These are phyloP conservation scores for Dacryopinax primogenitus DNA, from an alignment of 768 basidiomycete species.

Conservation along the genomic window DNA sequence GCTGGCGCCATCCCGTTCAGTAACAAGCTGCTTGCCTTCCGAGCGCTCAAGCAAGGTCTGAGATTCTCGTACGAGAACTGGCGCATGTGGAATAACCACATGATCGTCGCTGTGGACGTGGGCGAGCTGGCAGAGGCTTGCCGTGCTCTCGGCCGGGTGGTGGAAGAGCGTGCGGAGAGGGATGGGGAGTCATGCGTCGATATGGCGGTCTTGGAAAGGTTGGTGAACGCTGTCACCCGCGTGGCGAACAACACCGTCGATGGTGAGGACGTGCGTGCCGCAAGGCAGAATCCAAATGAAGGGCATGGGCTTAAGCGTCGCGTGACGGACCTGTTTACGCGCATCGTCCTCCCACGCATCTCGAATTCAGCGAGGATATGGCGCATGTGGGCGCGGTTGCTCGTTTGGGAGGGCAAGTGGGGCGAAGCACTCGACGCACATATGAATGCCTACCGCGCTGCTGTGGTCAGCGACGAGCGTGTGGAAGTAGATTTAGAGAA, in stretches of 20 bases:
- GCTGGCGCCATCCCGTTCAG: constrained; percentile 26
- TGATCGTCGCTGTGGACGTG: constrained; percentile 83
- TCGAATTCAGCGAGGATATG: constrained; percentile 62
- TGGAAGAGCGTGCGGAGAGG: constrained; percentile 54
- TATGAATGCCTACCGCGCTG: constrained; percentile 70
- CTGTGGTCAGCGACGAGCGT: constrained; percentile 43
- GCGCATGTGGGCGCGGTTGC: constrained; percentile 67
- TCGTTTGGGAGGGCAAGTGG: constrained; percentile 60
- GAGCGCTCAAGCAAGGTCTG: constrained; percentile 81
- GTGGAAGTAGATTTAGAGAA: constrained; percentile 53
- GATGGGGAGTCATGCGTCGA: constrained; percentile 52
- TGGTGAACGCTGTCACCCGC: constrained; percentile 76
- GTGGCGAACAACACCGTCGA: constrained; percentile 23
- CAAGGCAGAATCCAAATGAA: constrained; percentile 39
- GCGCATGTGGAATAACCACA: constrained; percentile 98
- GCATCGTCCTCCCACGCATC: constrained; percentile 67
- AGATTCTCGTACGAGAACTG: constrained; percentile 78
- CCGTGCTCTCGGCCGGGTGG: constrained; percentile 66
- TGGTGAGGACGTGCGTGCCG: constrained; percentile 23
- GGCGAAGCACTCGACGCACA: constrained; percentile 68
- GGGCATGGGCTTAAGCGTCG: constrained; percentile 53
- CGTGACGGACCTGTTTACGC: constrained; percentile 61
- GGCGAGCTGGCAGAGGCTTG: constrained; percentile 83
- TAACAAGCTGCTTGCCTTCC: constrained; percentile 78
- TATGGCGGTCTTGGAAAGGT: constrained; percentile 72